Conservation (phyloP, 2,329 filamentous ascomycete genomes). For the Trichoderma hamatum region DNA sequence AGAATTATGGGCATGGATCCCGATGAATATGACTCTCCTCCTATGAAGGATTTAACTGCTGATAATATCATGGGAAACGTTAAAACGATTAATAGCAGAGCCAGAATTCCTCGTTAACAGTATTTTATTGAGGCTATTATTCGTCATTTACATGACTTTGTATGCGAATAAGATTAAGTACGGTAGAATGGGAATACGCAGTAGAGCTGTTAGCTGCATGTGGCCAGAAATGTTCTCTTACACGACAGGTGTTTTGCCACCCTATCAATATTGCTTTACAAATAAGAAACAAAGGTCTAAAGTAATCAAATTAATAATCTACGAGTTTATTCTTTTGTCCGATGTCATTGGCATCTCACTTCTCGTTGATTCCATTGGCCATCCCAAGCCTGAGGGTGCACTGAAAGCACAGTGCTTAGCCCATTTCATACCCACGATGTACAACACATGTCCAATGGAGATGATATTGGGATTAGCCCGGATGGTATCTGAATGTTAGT, state of each 20-base stretch:
- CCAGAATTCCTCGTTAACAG: too few relatives aligned
- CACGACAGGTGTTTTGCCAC: too few relatives aligned
- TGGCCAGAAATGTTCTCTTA: conserved; percentile 43
- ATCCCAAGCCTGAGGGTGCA: conserved; percentile 70
- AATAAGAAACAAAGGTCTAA: too few relatives aligned
- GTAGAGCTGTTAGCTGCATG: conserved; percentile 65
- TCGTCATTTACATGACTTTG: conserved; percentile 75
- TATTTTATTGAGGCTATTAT: conserved; percentile 48
- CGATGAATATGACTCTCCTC: too few relatives aligned
- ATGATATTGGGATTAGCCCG: conserved; percentile 56
- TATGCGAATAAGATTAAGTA: conserved; percentile 73
- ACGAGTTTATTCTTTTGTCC: conserved; percentile 76
- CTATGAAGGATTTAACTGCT: too few relatives aligned
- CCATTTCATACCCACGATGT: conserved; percentile 80
- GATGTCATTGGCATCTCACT: conserved; percentile 75
- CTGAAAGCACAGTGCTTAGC: conserved; percentile 76
- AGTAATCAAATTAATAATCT: conserved; percentile 50
- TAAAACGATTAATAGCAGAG: too few relatives aligned
- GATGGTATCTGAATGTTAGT: not conserved
- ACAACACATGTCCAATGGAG: conserved; percentile 53
- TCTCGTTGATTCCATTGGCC: conserved; percentile 75
- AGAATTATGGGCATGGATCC: too few relatives aligned
- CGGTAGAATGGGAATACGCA: conserved; percentile 72
- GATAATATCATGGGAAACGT: too few relatives aligned
- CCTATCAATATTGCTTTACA: too few relatives aligned